A percentile compares a stretch with the other conserved stretches of the same genome.
Conservation (phyloP, 2,329 filamentous ascomycete species). For the Podosphaera aphanis region DNA sequence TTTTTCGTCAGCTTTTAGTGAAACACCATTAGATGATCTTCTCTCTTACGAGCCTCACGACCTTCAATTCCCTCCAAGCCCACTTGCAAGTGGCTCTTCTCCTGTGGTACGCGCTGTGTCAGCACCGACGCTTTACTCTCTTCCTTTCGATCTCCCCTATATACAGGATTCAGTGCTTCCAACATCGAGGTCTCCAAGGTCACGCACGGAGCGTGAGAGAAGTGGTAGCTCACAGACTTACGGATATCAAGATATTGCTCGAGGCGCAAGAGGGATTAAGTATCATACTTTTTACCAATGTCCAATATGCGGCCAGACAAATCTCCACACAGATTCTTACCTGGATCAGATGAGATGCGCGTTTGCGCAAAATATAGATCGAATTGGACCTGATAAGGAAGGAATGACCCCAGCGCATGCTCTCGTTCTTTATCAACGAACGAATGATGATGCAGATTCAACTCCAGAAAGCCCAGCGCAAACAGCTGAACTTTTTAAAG, state of each 20-base stretch:
- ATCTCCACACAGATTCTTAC: slow-evolving; percentile 7
- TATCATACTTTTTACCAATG: slow-evolving; percentile 7
- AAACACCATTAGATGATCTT: slow-evolving; percentile 2
- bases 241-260: slow-evolving; percentile 7
- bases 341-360: slow-evolving; percentile 8
- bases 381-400: slow-evolving; percentile 7
- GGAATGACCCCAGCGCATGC: slow-evolving; percentile 8
- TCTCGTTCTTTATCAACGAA: slow-evolving; percentile 5
- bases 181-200: neutral
- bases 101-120: neutral
- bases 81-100: neutral
- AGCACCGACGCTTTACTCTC: neutral
- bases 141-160: slow-evolving; percentile 1
- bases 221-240: slow-evolving; percentile 2
- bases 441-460: slow-evolving; percentile 4
- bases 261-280: slow-evolving; percentile 6
- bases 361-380: slow-evolving; percentile 5
- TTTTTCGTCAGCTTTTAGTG: neutral
- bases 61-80: neutral
- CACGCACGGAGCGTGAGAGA: neutral
- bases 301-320: slow-evolving; percentile 7
- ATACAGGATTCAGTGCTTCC: neutral
- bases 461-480: slow-evolving; percentile 6
- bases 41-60: neutral
- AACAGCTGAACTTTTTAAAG: slow-evolving; percentile 5